phyloP scores from a whole-genome alignment of 1,284 basidiomycete species.

The Gymnopus androsaceus region DNA sequence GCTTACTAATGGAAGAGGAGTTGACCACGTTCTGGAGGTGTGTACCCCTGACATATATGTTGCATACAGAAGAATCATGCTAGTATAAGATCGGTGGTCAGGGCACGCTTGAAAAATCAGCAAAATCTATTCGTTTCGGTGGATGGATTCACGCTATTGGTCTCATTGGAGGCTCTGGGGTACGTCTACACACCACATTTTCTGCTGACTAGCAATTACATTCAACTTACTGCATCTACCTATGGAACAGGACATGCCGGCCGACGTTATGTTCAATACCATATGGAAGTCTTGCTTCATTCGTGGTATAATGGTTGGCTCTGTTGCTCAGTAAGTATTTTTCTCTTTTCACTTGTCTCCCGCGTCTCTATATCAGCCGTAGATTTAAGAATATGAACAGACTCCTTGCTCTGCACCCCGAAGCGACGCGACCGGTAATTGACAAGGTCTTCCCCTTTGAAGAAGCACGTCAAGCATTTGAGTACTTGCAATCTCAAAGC shows the following conservation, averaged over 20 bases:
- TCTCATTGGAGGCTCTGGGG: conserved; percentile 20
- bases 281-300: conserved; percentile 16
- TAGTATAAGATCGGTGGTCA: conserved; percentile 43
- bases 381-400: conserved; percentile 47
- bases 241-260: conserved; percentile 17
- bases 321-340: conserved; percentile 22
- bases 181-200: no score
- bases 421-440: conserved; percentile 39
- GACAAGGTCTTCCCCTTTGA: conserved; percentile 48
- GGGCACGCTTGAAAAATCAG: conserved; percentile 32
- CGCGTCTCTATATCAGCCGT: conserved; percentile 18
- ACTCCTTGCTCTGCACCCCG: conserved; percentile 30
- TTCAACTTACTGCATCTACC: no score
- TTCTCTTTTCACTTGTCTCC: not conserved
- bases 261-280: conserved; percentile 9
- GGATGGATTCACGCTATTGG: conserved; percentile 29
- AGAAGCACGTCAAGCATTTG: conserved; percentile 41
- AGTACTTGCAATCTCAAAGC: conserved; percentile 39
- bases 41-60: conserved; percentile 8
- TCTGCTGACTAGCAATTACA: no score
- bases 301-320: conserved; percentile 26
- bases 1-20: conserved; percentile 25
- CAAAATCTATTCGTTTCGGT: conserved; percentile 32
- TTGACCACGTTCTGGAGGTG: conserved; percentile 30
- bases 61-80: conserved; percentile 37